phyloP scores from a whole-genome alignment of 176 grass and related monocot species.

The Cymbopogon citratus region DNA sequence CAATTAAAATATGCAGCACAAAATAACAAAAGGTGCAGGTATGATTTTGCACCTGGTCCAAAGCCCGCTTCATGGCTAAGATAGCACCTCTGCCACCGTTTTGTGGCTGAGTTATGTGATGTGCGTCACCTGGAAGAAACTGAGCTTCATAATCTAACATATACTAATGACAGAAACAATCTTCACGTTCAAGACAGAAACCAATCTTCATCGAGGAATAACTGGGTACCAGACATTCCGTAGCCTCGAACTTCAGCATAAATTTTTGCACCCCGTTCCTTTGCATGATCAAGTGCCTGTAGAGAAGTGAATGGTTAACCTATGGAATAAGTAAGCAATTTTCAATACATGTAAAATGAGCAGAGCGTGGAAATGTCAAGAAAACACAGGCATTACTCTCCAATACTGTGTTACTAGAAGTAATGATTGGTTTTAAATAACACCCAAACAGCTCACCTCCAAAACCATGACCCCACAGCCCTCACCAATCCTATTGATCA shows the following conservation, averaged over 20 bases:
- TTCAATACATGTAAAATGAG: background rate
- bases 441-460: slow-evolving; percentile 62
- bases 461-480: slow-evolving; percentile 90
- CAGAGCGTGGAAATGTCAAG: background rate
- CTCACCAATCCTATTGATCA: slow-evolving; percentile 82
- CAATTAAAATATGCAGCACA: background rate
- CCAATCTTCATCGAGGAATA: background rate
- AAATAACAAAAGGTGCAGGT: background rate
- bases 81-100: slow-evolving; percentile 72
- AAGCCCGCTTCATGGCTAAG: slow-evolving; percentile 77
- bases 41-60: slow-evolving; percentile 55
- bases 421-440: background rate
- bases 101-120: slow-evolving; percentile 94
- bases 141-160: background rate
- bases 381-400: background rate
- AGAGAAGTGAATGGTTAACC: background rate
- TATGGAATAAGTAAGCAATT: background rate
- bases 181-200: background rate
- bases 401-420: background rate
- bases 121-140: slow-evolving; percentile 68
- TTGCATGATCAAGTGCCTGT: slow-evolving; percentile 84
- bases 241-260: slow-evolving; percentile 93
- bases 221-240: slow-evolving; percentile 82
- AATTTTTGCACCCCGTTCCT: slow-evolving; percentile 71
- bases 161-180: background rate